phyloP scores from a whole-genome alignment of 176 grass and related monocot species.

The Zea mays region Zm-B73-REFERENCE-NAM-5.0 NC_050098.1:16631001-16631500 shows the following conservation, averaged over 20 bases:
- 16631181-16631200: constrained; percentile 55
- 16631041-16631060: background rate
- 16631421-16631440: constrained; percentile 54
- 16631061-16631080: background rate
- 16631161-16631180: constrained; percentile 53
- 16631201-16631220: constrained; percentile 41
- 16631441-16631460: constrained; percentile 47
- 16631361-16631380: constrained; percentile 63
- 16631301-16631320: constrained; percentile 35
- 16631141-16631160: constrained; percentile 59
- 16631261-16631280: constrained; percentile 61
- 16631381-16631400: constrained; percentile 65
- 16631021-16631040: background rate
- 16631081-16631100: background rate
- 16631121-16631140: constrained; percentile 46
- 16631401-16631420: constrained; percentile 49
- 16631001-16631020: background rate
- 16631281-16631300: constrained; percentile 78
- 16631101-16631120: background rate
- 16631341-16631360: constrained; percentile 57
- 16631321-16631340: constrained; percentile 38
- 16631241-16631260: constrained; percentile 60
- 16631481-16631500: too few relatives aligned
- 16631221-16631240: constrained; percentile 57
- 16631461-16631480: constrained; percentile 19